A percentile compares a stretch with the other conserved stretches of the same genome.
phyloP scores from a whole-genome alignment of 495 filamentous ascomycete species.

The Pyrenula massariospora region DNA sequence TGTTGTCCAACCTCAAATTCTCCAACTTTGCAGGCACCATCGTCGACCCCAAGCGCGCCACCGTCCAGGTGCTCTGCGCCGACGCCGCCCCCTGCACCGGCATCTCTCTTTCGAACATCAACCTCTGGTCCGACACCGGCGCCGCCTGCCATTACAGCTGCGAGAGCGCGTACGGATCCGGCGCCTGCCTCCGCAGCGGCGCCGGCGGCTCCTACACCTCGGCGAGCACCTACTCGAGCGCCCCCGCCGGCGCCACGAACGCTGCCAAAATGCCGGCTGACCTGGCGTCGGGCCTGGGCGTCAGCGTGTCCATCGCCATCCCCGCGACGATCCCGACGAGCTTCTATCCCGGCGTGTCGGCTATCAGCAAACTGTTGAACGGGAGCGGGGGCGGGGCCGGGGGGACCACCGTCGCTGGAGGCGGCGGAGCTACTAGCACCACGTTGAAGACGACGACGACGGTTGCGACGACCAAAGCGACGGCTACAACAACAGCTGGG shows the following conservation, averaged over 20 bases:
- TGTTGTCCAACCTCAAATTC: slow-evolving; percentile 38
- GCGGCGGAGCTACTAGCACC: background rate
- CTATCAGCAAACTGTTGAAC: slow-evolving; percentile 4
- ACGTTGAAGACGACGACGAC: background rate
- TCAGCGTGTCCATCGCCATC: slow-evolving; percentile 36
- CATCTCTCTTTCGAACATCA: background rate
- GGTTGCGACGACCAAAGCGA: background rate
- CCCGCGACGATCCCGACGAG: slow-evolving; percentile 37
- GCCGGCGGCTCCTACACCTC: slow-evolving; percentile 15
- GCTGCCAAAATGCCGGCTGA: slow-evolving; percentile 38
- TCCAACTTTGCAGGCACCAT: slow-evolving; percentile 46
- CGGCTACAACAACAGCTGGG: background rate
- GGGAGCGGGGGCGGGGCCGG: background rate
- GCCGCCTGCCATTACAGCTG: slow-evolving; percentile 30
- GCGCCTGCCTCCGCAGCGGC: slow-evolving; percentile 29
- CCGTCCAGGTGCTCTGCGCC: background rate
- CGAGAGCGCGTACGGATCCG: slow-evolving; percentile 36
- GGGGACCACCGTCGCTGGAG: background rate
- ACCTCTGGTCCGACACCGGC: slow-evolving; percentile 9
- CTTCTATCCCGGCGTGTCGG: slow-evolving; percentile 38
- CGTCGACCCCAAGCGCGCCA: slow-evolving; percentile 3
- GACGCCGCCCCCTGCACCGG: background rate
- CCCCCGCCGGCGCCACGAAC: slow-evolving; percentile 30
- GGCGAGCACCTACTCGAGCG: slow-evolving; percentile 22
- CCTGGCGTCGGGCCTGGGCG: slow-evolving; percentile 28